Evolutionary conservation across 1,284 basidiomycete genomes (phyloP).

Genomic region (Termitomyces sp.): DNA sequence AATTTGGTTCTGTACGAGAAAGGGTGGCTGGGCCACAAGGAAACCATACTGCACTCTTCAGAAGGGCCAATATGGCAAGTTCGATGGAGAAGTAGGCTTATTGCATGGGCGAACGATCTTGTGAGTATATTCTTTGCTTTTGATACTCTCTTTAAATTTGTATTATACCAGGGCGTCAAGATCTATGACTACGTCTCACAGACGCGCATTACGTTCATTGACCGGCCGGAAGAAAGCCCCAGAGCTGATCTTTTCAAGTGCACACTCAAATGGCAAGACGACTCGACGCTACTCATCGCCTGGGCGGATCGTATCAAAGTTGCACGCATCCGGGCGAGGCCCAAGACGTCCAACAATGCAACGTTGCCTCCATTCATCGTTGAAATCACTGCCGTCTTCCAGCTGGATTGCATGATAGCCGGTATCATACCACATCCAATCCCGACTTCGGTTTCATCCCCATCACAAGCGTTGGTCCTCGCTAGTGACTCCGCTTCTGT

Average conservation of each 20-base stretch:
- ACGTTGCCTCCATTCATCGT: conserved; percentile 56
- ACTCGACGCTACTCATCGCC: conserved; percentile 83
- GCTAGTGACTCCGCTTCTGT: conserved; percentile 18
- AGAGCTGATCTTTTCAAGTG: conserved; percentile 93
- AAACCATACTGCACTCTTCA: conserved; percentile 79
- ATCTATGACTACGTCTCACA: conserved; percentile 85
- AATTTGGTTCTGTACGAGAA: conserved; percentile 86
- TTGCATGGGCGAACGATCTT: conserved; percentile 95
- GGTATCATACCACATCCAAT: conserved; percentile 81
- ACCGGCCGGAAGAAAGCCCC: conserved; percentile 76
- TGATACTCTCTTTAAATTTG: background rate
- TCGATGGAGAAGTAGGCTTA: conserved; percentile 81
- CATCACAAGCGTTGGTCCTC: conserved; percentile 17
- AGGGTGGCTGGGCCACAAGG: conserved; percentile 94
- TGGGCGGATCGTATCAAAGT: conserved; percentile 97
- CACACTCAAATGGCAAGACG: conserved; percentile 88
- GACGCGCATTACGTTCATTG: conserved; percentile 83
- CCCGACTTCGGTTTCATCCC: conserved; percentile 22
- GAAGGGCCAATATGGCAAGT: conserved; percentile 96
- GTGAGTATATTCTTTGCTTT: conserved; percentile 36
- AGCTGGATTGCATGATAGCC: conserved; percentile 94
- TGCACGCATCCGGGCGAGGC: conserved; percentile 70
- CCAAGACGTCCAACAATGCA: conserved; percentile 38
- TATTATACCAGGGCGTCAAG: conserved; percentile 73
- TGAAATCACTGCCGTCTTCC: conserved; percentile 89